These are phyloP conservation scores for Suhomyces guaymorum DNA, from an alignment of 1,139 yeast species.

Conservation along the genomic window DNA sequence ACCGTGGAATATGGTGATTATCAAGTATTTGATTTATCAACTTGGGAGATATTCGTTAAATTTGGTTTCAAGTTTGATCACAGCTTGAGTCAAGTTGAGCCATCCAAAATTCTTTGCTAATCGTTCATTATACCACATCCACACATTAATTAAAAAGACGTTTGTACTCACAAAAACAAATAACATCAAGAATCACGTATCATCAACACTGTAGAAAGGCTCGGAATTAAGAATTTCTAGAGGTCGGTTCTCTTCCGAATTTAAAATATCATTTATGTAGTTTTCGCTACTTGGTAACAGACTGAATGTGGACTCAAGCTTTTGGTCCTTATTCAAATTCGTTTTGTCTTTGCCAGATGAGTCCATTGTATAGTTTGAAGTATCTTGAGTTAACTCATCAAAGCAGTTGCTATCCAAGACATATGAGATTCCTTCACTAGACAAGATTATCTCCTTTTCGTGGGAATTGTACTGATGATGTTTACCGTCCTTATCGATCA, in stretches of 20 bases:
- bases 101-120: slow-evolving; percentile 28
- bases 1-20: slow-evolving; percentile 40
- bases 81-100: slow-evolving; percentile 31
- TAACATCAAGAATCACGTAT: not conserved
- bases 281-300: not conserved
- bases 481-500: not conserved
- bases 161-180: not conserved
- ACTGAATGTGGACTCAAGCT: slow-evolving; percentile 1
- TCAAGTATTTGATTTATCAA: slow-evolving; percentile 45
- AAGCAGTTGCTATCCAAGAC: no score
- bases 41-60: slow-evolving; percentile 47
- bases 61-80: slow-evolving; percentile 40
- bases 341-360: no score
- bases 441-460: not conserved
- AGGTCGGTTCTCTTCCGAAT: not conserved
- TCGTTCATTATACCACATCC: not conserved
- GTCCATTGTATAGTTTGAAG: no score
- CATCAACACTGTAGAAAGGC: not conserved
- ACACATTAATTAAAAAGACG: no score
- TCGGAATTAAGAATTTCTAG: not conserved
- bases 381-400: no score
- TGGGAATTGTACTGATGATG: not conserved
- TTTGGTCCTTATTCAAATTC: not conserved
- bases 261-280: no score
- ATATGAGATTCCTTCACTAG: no score